Conservation (phyloP, 306 rosid species). For the Argentina anserina region DNA sequence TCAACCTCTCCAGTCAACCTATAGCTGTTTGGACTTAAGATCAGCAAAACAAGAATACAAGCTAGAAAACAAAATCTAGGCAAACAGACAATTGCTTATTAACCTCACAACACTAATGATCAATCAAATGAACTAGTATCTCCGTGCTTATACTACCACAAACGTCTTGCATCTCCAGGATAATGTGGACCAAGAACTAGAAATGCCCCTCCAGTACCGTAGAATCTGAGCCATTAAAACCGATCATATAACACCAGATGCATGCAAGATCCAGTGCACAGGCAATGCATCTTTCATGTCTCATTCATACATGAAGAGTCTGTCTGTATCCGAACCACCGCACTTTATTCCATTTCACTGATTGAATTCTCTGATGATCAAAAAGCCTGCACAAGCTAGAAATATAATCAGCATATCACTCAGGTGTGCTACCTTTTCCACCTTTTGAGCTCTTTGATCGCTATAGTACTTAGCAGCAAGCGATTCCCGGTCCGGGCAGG, state of each 20-base stretch:
- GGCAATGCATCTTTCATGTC: slow-evolving; percentile 9
- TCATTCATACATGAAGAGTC: background rate
- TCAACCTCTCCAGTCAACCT: background rate
- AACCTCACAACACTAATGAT: background rate
- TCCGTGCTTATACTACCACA: slow-evolving; percentile 4
- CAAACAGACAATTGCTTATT: slow-evolving; percentile 13
- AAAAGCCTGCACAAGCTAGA: background rate
- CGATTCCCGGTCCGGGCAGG: background rate
- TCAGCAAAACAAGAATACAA: background rate
- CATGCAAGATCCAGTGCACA: background rate
- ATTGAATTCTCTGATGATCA: slow-evolving; percentile 4
- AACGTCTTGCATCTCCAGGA: slow-evolving; percentile 22
- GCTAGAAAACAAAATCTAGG: background rate
- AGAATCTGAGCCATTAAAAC: background rate
- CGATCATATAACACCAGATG: background rate
- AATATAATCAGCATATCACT: background rate
- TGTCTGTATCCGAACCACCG: slow-evolving; percentile 2
- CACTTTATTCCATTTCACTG: background rate
- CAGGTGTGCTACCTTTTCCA: background rate
- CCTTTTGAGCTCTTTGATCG: background rate
- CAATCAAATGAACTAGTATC: background rate
- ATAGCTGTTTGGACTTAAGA: background rate
- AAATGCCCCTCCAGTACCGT: background rate
- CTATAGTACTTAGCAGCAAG: background rate
- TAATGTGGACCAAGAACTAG: slow-evolving; percentile 19